A percentile compares a stretch with the other conserved stretches of the same genome.
Evolutionary conservation across 139 green algal species (phyloP).

Genomic region (Haematococcus lacustris): DNA sequence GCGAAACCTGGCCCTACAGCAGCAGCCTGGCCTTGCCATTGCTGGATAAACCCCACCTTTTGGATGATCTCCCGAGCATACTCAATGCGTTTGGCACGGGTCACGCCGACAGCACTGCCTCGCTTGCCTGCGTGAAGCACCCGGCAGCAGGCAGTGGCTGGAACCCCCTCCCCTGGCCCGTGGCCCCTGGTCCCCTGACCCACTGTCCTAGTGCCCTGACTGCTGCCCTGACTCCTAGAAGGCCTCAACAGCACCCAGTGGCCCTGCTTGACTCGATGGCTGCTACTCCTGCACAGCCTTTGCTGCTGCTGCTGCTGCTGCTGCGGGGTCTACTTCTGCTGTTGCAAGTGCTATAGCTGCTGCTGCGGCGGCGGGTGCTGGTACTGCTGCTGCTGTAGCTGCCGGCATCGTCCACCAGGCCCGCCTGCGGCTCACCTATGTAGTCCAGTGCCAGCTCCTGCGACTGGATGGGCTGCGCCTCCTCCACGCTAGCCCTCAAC

Average conservation of each 20-base stretch:
- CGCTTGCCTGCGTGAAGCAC: conserved; percentile 37
- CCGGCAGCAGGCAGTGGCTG: not conserved
- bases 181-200: not conserved
- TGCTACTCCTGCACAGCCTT: no score
- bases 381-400: not conserved
- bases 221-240: not conserved
- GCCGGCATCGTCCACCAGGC: not conserved
- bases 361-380: no score
- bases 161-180: not conserved
- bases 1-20: no score
- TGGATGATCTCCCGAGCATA: conserved; percentile 86
- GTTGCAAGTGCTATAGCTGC: no score
- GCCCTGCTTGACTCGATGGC: not conserved
- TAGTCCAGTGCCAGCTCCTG: conserved; percentile 92
- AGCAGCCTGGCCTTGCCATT: no score
- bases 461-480: conserved; percentile 86
- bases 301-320: no score
- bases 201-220: not conserved
- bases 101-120: conserved; percentile 61
- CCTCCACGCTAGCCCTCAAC: conserved; percentile 88
- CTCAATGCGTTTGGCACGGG: conserved; percentile 79
- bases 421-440: conserved; percentile 59
- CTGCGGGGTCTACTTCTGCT: no score
- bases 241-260: not conserved
- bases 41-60: conserved; percentile 45